A percentile compares a stretch with the other conserved stretches of the same genome.
Conservation (phyloP, 129 eudicot genomes). For the Pulicaria dysenterica region DNA sequence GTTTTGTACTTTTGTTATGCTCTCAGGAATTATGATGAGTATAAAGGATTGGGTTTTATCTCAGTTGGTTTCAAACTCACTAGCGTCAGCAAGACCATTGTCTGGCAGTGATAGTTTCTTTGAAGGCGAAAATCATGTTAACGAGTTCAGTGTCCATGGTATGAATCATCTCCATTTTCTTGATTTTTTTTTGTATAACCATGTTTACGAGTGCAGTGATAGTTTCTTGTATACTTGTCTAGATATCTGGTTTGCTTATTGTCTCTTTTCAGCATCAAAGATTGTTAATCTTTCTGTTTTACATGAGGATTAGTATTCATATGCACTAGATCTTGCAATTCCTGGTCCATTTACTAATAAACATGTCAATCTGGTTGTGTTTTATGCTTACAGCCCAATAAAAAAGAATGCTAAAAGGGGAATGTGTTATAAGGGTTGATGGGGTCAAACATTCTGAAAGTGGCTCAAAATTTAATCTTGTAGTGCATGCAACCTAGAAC, state of each 20-base stretch:
- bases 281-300: not conserved
- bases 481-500: not conserved
- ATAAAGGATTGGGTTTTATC: constrained; percentile 93
- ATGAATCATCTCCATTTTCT: constrained; percentile 9
- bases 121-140: constrained; percentile 54
- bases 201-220: no score
- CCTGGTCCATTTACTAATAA: not conserved
- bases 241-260: not conserved
- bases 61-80: constrained; percentile 77
- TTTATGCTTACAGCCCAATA: not conserved
- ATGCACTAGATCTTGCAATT: not conserved
- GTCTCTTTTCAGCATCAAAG: not conserved
- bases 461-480: not conserved
- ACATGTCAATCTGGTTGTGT: not conserved
- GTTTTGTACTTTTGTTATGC: constrained; percentile 10
- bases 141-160: constrained; percentile 59
- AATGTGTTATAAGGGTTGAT: not conserved
- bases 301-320: constrained; percentile 2
- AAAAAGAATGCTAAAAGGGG: not conserved
- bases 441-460: not conserved
- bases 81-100: constrained; percentile 66
- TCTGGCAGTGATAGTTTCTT: constrained; percentile 58
- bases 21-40: constrained; percentile 73
- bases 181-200: no score
- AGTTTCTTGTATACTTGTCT: not conserved